A percentile compares a stretch with the other conserved stretches of the same genome.
These are phyloP conservation scores for Kurtzmaniella quercitrusa DNA, from an alignment of 1,139 yeast genomes.

Conservation along the genomic window DNA sequence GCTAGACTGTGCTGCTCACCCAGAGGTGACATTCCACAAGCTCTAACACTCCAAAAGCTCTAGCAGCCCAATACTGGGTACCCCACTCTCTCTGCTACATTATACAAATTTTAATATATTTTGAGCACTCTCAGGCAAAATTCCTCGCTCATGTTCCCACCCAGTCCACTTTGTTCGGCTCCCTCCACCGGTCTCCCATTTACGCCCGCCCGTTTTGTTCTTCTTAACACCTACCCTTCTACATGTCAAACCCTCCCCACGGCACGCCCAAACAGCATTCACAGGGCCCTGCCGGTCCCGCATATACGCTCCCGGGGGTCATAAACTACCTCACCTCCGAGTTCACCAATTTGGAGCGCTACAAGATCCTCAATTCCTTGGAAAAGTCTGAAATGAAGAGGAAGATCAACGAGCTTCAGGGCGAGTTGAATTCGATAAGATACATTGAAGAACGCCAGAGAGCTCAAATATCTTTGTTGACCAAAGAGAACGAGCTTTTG, in stretches of 20 bases:
- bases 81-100: too few relatives aligned
- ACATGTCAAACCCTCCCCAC: neutral
- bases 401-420: constrained; percentile 49
- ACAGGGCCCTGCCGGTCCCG: constrained; percentile 13
- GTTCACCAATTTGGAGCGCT: constrained; percentile 55
- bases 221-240: neutral
- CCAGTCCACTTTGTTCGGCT: neutral
- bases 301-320: constrained; percentile 60
- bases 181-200: neutral
- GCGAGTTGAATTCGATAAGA: constrained; percentile 47
- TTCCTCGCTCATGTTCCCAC: too few relatives aligned
- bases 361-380: constrained; percentile 51
- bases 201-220: neutral
- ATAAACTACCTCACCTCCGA: constrained; percentile 59
- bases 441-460: constrained; percentile 34
- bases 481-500: constrained; percentile 16
- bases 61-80: too few relatives aligned
- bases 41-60: too few relatives aligned
- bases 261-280: constrained; percentile 6
- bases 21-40: too few relatives aligned
- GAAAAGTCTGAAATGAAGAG: constrained; percentile 56
- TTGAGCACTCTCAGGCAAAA: too few relatives aligned
- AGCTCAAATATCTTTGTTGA: constrained; percentile 25
- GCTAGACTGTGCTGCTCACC: too few relatives aligned
- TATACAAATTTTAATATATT: too few relatives aligned